These are phyloP conservation scores for Russula sp. DNA, from an alignment of 768 basidiomycete species.

Conservation along the genomic window DNA sequence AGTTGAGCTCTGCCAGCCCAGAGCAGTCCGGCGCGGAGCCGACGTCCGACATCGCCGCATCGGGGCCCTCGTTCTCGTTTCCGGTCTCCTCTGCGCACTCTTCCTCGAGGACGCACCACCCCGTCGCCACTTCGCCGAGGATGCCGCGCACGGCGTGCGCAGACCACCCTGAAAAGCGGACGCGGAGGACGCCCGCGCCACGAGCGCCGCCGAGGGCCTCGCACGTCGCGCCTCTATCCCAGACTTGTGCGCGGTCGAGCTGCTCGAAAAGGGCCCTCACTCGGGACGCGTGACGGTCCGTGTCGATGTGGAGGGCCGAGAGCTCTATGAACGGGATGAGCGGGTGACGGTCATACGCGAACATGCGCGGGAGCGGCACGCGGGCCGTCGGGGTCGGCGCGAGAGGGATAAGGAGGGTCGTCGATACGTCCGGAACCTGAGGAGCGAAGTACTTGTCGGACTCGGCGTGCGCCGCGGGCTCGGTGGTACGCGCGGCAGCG, in stretches of 20 bases:
- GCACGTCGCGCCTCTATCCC: constrained; percentile 56
- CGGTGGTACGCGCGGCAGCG: constrained; percentile 27
- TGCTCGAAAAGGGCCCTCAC: constrained; percentile 65
- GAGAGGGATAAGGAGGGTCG: constrained; percentile 68
- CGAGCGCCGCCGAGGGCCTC: constrained; percentile 58
- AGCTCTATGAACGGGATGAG: constrained; percentile 53
- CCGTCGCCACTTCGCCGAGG: constrained; percentile 63
- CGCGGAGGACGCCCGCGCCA: constrained; percentile 58
- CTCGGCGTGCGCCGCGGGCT: constrained; percentile 31
- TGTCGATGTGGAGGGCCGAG: constrained; percentile 44
- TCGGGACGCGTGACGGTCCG: constrained; percentile 53
- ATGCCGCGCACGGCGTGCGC: constrained; percentile 56
- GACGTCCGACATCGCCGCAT: constrained; percentile 27
- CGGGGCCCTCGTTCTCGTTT: not conserved
- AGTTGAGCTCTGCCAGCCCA: constrained; percentile 11
- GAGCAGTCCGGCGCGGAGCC: constrained; percentile 8
- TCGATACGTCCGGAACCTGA: constrained; percentile 42
- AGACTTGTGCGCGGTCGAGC: constrained; percentile 63
- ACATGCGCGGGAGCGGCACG: constrained; percentile 45
- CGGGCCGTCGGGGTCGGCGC: constrained; percentile 66
- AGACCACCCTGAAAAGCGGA: constrained; percentile 73
- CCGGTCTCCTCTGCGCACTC: constrained; percentile 25
- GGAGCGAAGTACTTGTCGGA: constrained; percentile 60
- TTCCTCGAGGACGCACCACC: constrained; percentile 75
- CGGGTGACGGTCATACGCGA: constrained; percentile 26